phyloP scores from a whole-genome alignment of 257 asterid species.

The Nicotiana knightiana region DNA sequence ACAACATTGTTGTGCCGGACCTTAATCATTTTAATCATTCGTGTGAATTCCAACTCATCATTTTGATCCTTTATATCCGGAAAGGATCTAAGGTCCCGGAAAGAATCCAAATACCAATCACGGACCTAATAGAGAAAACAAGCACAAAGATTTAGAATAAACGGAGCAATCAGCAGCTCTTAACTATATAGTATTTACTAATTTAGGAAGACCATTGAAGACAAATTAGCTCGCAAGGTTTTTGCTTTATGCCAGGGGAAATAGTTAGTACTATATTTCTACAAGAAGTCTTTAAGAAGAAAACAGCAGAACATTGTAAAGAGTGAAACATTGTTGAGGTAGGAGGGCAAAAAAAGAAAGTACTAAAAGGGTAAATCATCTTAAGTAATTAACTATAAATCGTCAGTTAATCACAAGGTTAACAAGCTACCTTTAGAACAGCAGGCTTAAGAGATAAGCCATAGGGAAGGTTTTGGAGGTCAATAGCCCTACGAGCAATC shows the following conservation, averaged over 20 bases:
- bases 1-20: constrained; percentile 96
- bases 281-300: too few relatives aligned
- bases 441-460: constrained; percentile 78
- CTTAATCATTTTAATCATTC: constrained; percentile 83
- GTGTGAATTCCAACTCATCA: constrained; percentile 71
- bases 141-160: neutral
- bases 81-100: constrained; percentile 79
- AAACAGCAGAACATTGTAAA: too few relatives aligned
- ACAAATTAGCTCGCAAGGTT: neutral
- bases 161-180: neutral
- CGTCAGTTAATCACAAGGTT: neutral
- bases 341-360: too few relatives aligned
- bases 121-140: constrained; percentile 28
- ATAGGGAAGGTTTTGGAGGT: constrained; percentile 73
- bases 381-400: neutral
- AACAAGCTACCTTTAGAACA: constrained; percentile 46
- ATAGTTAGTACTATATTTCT: too few relatives aligned
- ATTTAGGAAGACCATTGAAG: neutral
- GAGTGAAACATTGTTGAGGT: too few relatives aligned
- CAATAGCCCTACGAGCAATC: constrained; percentile 85
- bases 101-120: constrained; percentile 96
- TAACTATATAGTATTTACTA: neutral
- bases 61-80: constrained; percentile 53
- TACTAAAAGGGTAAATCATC: neutral
- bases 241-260: too few relatives aligned